phyloP scores from a whole-genome alignment of 1,284 basidiomycete genomes.

The Cutaneotrichosporon arboriforme region DNA sequence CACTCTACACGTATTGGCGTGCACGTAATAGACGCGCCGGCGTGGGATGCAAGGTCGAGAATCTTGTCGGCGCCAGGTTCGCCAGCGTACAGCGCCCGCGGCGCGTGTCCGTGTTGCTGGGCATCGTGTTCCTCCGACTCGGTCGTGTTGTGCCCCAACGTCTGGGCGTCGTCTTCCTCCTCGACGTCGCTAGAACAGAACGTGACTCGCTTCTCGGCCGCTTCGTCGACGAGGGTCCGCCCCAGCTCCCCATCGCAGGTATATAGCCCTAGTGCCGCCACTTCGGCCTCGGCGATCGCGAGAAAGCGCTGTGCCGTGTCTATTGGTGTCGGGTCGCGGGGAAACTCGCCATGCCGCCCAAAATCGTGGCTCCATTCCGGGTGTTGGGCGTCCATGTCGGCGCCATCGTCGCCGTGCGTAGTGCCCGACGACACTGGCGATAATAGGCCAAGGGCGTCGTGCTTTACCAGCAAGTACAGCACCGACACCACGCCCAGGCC shows the following conservation, averaged over 20 bases:
- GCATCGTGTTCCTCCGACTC: too few relatives aligned
- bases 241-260: constrained; percentile 37
- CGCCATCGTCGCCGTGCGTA: too few relatives aligned
- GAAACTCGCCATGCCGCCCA: neutral
- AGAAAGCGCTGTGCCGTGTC: constrained; percentile 31
- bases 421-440: too few relatives aligned
- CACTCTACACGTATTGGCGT: constrained; percentile 29
- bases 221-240: constrained; percentile 22
- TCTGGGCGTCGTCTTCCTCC: too few relatives aligned
- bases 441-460: too few relatives aligned
- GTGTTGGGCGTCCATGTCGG: too few relatives aligned
- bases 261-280: constrained; percentile 24
- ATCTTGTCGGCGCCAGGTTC: constrained; percentile 6
- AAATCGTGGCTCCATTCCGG: too few relatives aligned
- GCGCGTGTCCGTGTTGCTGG: too few relatives aligned
- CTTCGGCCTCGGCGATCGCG: constrained; percentile 36
- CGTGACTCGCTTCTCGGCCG: neutral
- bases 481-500: too few relatives aligned
- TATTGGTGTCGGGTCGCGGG: constrained; percentile 31
- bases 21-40: constrained; percentile 12
- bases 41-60: neutral
- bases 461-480: too few relatives aligned
- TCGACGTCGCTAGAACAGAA: too few relatives aligned
- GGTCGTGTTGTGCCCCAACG: too few relatives aligned
- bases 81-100: neutral